Evolutionary conservation across 1,139 yeast species (phyloP).

Genomic region (Starmera stellimalicola): DNA sequence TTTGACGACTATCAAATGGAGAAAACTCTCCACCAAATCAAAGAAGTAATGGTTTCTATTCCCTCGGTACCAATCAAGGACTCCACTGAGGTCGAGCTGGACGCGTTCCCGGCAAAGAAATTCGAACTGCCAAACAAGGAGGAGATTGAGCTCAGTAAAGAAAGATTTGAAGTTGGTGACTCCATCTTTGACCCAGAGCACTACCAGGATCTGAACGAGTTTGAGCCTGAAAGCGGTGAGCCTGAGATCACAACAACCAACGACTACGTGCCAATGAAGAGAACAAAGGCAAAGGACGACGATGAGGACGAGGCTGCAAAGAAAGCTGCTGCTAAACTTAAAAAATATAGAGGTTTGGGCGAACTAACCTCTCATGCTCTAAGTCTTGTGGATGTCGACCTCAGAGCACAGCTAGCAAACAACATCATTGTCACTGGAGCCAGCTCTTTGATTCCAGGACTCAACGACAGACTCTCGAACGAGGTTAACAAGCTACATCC

Average conservation of each 20-base stretch:
- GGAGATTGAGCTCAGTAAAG: conserved; percentile 40
- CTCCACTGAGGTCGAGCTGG: conserved; percentile 7
- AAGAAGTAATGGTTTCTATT: conserved; percentile 41
- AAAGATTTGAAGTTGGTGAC: conserved; percentile 65
- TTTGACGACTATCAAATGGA: conserved; percentile 27
- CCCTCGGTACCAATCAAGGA: conserved; percentile 4
- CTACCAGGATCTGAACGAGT: conserved; percentile 22
- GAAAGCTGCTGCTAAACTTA: conserved; percentile 15
- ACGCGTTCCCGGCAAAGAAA: conserved; percentile 28
- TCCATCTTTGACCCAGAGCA: conserved; percentile 59
- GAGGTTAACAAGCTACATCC: conserved; percentile 74
- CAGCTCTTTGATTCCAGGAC: conserved; percentile 75
- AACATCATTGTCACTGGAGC: conserved; percentile 92
- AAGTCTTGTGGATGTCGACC: conserved; percentile 73
- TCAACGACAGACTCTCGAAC: conserved; percentile 69
- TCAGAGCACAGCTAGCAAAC: conserved; percentile 84
- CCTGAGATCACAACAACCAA: conserved; percentile 23
- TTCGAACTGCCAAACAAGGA: conserved; percentile 81
- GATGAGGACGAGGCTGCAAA: conserved; percentile 16
- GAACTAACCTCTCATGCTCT: conserved; percentile 64
- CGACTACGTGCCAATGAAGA: conserved; percentile 66
- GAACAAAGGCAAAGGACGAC: conserved; percentile 30
- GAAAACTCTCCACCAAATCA: conserved; percentile 43
- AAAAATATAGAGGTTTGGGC: conserved; percentile 45
- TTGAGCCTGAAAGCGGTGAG: conserved; percentile 17